phyloP scores from a whole-genome alignment of 352 stramenopile species.

The Globisporangium alternatum region DNA sequence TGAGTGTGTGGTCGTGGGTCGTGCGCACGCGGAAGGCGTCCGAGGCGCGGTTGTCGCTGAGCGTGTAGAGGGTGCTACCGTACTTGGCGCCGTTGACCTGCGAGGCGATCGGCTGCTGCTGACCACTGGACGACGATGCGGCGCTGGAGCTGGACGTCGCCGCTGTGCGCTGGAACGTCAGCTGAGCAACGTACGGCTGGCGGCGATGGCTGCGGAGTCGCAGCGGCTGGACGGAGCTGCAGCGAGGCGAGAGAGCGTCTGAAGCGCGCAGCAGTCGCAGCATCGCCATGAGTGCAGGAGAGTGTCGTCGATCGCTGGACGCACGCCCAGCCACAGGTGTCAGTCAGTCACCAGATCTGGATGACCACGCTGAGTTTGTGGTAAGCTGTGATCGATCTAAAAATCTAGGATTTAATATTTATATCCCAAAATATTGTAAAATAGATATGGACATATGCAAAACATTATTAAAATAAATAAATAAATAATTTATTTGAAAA shows the following conservation, averaged over 20 bases:
- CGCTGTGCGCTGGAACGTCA: constrained; percentile 3
- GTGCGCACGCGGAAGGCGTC: constrained; percentile 27
- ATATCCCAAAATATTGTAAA: too few species aligned
- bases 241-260: background rate
- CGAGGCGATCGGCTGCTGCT: constrained; percentile 23
- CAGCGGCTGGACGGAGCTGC: background rate
- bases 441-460: too few species aligned
- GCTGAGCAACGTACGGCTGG: background rate
- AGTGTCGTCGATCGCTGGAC: background rate
- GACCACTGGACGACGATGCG: background rate
- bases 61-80: constrained; percentile 32
- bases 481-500: too few species aligned
- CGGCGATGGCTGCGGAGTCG: background rate
- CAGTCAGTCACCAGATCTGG: background rate
- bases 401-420: too few species aligned
- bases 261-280: background rate
- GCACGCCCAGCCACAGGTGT: background rate
- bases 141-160: background rate
- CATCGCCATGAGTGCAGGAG: background rate
- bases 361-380: background rate
- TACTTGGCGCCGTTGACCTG: constrained; percentile 36
- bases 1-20: constrained; percentile 35
- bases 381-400: too few species aligned
- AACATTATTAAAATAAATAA: too few species aligned
- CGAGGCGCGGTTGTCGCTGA: background rate